Conservation (phyloP, 805 yeast genomes). For the Saccharomycopsis sp. region DNA sequence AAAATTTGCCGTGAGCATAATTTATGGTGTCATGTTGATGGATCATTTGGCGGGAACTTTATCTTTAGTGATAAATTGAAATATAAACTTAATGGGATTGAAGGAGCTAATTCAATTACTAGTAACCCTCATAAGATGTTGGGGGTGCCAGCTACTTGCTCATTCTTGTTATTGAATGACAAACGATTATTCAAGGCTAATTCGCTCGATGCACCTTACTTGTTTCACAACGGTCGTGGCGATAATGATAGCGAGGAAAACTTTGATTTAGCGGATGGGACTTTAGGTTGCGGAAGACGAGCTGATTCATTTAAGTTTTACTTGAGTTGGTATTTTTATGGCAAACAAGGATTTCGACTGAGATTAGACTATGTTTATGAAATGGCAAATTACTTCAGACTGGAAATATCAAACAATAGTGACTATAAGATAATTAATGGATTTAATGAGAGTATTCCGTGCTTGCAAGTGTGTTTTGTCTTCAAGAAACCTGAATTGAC, state of each 20-base stretch:
- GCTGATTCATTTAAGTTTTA: constrained; percentile 76
- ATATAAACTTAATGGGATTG: constrained; percentile 47
- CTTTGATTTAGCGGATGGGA: constrained; percentile 79
- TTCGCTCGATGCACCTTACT: constrained; percentile 72
- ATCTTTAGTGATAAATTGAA: constrained; percentile 49
- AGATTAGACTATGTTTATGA: constrained; percentile 70
- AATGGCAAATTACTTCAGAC: constrained; percentile 56
- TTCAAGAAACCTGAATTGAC: constrained; percentile 51
- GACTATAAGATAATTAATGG: constrained; percentile 10
- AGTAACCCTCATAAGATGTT: constrained; percentile 83
- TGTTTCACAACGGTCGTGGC: constrained; percentile 55
- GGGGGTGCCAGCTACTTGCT: constrained; percentile 76
- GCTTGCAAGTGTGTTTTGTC: constrained; percentile 80
- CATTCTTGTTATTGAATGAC: constrained; percentile 69
- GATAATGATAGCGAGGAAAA: constrained; percentile 41
- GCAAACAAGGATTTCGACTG: constrained; percentile 53
- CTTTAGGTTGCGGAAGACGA: constrained; percentile 88
- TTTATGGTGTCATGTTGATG: constrained; percentile 82
- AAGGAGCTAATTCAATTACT: constrained; percentile 68
- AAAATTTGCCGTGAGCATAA: constrained; percentile 44
- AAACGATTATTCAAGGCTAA: constrained; percentile 57
- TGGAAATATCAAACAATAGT: constrained; percentile 28
- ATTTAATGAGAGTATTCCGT: constrained; percentile 43
- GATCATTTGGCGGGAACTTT: constrained; percentile 88
- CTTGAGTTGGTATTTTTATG: constrained; percentile 77